Evolutionary conservation across 2,329 filamentous ascomycete genomes (phyloP), one percentile per base, ranked within the genome.

Genomic region (Phaeomoniella chlamydospora): DNA sequence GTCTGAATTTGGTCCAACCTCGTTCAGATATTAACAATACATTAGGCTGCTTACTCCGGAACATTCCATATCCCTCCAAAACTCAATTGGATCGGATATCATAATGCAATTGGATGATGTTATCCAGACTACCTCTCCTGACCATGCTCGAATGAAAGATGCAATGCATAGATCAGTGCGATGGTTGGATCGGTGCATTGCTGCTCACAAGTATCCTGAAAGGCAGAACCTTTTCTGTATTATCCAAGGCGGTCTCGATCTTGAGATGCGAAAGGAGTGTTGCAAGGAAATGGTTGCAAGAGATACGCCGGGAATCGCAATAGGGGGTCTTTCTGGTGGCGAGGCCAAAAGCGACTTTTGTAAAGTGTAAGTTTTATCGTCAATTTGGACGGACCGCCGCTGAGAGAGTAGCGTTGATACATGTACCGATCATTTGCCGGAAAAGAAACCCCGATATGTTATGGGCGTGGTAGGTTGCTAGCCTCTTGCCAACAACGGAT

Each of bases 101-200:
- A 94, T 96, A 46, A 98, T 98, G 92, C 92, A 98, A 60, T 76
- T 98, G 3, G 90, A 98, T 65, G 92, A 98, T 57, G 92, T 98
- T 11, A 80, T 98, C 35, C 88, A 86, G 18, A 96, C 90, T 0
- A 98, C 90, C 0, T 94, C 86, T 0, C 88, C 88, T 0, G 90
- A 98, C 57, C 67, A 74, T 38, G 77, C 67, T 14, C 79, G 92
- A 36, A 96, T 98, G 74, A 74, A 79, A 42, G 85, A 94, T 58
- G 90, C 90, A 34, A 96, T 94, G 87, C 72, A 90, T 51, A 79
- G 90, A 37, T 94, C 85, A 37, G 75, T 98, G 5, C 75, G 92
- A 29, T 98, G 92, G 92, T 70, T 98, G 4, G 92, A 98, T 59
- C 76, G 90, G 37, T 98, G 90, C 58, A 88, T 96, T 29, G 76